Conservation (phyloP, 306 rosid species). For the Trifolium fragiferum region DNA sequence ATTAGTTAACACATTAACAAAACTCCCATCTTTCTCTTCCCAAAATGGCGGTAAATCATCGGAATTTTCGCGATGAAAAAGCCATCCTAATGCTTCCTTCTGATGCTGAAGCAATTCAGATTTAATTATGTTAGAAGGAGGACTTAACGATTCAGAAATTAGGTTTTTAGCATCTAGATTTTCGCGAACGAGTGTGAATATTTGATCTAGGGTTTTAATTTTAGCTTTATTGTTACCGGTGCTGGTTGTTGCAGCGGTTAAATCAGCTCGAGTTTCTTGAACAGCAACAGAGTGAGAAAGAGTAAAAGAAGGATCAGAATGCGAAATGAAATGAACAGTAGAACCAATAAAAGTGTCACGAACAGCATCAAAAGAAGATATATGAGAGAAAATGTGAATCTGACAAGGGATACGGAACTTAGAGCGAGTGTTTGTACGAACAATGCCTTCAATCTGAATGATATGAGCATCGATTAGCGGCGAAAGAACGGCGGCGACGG, state of each 20-base stretch:
- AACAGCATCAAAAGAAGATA: not conserved
- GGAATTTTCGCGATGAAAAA: constrained; percentile 59
- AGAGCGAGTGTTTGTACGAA: constrained; percentile 35
- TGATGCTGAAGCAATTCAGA: constrained; percentile 71
- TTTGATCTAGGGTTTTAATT: constrained; percentile 46
- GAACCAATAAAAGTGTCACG: not conserved
- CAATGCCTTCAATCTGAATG: constrained; percentile 62
- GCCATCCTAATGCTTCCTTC: constrained; percentile 76
- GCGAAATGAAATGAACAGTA: constrained; percentile 4
- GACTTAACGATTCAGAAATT: constrained; percentile 46
- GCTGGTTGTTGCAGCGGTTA: not conserved
- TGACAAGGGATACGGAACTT: constrained; percentile 64
- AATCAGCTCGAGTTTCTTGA: constrained; percentile 52
- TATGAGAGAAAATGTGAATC: constrained; percentile 55
- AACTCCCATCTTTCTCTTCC: constrained; percentile 59
- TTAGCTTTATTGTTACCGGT: not conserved
- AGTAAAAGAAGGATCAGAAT: constrained; percentile 44
- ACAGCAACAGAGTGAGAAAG: constrained; percentile 68
- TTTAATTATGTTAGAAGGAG: constrained; percentile 52
- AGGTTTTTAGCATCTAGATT: constrained; percentile 38
- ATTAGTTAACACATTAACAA: constrained; percentile 66
- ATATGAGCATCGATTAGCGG: constrained; percentile 61
- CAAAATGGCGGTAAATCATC: constrained; percentile 77
- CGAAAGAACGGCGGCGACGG: constrained; percentile 57
- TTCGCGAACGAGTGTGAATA: constrained; percentile 49